Evolutionary conservation across 106 monocot species (phyloP), one percentile per base, ranked within the genome.

Genomic region (Hemerocallis citrina): DNA sequence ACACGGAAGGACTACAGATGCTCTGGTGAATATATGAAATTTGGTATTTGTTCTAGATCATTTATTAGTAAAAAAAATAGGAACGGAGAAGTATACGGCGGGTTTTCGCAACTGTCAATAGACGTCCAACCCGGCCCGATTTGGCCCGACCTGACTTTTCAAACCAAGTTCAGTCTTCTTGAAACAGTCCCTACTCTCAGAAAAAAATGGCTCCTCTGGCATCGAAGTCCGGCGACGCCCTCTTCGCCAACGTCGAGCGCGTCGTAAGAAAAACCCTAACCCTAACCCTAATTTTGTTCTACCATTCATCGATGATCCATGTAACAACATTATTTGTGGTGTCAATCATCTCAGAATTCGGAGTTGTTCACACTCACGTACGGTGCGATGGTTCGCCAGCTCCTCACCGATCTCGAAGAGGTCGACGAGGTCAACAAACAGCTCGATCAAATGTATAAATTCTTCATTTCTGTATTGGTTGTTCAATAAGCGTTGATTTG

Each of bases 341-440:
- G 31, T 25, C n/a, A n/a, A n/a, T n/a, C n/a, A 12, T 48, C 13
- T n/a, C 70, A 98, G 96, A 98, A 98, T 37, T 91, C 96, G 68
- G 96, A 98, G 81, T 73, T 98, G 30, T 98, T 98, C 73, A 91
- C 96, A 2, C 77, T 98, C 24, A 98, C 96, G 36, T 98, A 98
- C 28, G 96, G 96, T 12, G 96, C 96, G 48, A 92, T 91, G 50
- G 96, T 98, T 34, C 67, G 96, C 61, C 96, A 98, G 84, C 77
- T 98, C 7, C 76, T 98, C 43, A 98, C 96, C 55, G 96, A 98
- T 82, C 84, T 98, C 37, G 96, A 98, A 74, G 96, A 91, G 62
- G 96, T 98, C 12, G 96, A 92, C 17, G 96, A 98, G 77, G 96
- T 98, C 70, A 98, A 98, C 77, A 98, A 98, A 70, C 96, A 98